Base-by-base conservation (phyloP, 2,329 filamentous ascomycete genomes). In the Diaporthe helianthi region DNA sequence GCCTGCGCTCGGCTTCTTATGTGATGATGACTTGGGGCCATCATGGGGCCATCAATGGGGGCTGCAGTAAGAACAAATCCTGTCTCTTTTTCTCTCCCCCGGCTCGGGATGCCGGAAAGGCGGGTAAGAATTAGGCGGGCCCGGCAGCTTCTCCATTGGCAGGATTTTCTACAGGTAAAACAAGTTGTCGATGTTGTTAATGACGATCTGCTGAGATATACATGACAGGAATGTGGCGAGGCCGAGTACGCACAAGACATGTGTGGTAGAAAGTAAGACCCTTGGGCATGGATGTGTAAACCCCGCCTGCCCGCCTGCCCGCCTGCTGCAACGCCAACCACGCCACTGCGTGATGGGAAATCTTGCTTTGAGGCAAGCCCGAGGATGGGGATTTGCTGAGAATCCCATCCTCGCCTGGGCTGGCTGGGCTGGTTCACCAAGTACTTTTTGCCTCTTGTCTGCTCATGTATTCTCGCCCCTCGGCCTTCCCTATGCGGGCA, bases 341-440 rank as follows among this genome's bases (percentile, higher is more conserved):
- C 5, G 24, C 33, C 19, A 51, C 38, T 22, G 6, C 6, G n/a
- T 19, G 24, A 65, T 65, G 47, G 52, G 64, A 58, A 67, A 38
- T 67, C 51, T 58, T 66, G 26, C n/a, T 55, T 66, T 36, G 22
- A 60, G 9, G 54, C 15, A 44, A 22, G 54, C 22, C 17, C 51
- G 19, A 33, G n/a, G 41, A 67, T 67, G 64, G 64, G 58, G n/a
- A 67, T 58, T 67, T 67, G 38, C 38, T 55, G 52, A 67, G 29
- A 67, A 49, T 67, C 52, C 64, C 64, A 67, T 67, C 52, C n/a
- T 66, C 13, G 38, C 64, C 61, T 17, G 29, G 58, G 19, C n/a
- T 31, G 19, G 51, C 15, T 17, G 26, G 15, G 33, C 15, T 24
- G 33, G 33, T 41, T 10, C 7, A 55, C 53, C 4, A 24, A 15